These are phyloP conservation scores for Crinitomyces ghanaensis DNA, from an alignment of 805 yeast genomes.

Conservation along the genomic window DNA sequence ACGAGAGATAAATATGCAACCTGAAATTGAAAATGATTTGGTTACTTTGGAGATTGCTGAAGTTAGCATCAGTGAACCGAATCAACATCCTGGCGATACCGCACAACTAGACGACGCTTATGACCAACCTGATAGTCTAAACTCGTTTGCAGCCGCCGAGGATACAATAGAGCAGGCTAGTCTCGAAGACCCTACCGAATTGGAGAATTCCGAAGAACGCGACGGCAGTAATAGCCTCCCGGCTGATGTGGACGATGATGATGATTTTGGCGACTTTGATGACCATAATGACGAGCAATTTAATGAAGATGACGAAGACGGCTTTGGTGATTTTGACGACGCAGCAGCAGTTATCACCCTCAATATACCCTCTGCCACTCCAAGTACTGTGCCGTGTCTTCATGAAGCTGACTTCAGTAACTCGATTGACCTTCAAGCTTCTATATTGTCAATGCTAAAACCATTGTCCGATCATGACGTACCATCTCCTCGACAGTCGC, in stretches of 20 bases:
- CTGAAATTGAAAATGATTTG: no score
- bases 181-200: no score
- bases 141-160: no score
- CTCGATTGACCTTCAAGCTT: constrained; percentile 14
- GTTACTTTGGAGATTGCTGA: no score
- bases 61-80: no score
- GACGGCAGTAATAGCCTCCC: not conserved
- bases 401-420: constrained; percentile 13
- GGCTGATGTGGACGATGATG: constrained; percentile 14
- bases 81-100: no score
- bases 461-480: not conserved
- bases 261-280: constrained; percentile 28
- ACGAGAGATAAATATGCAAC: no score
- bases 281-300: constrained; percentile 18
- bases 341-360: not conserved
- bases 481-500: not conserved
- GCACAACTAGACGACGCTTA: no score
- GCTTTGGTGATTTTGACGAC: constrained; percentile 24
- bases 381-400: constrained; percentile 3
- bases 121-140: no score
- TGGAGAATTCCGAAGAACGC: no score
- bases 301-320: no score
- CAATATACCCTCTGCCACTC: not conserved
- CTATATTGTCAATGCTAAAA: constrained; percentile 1
- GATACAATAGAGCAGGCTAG: no score